Conservation (phyloP, 202 grass and related monocot genomes). For the Zoysia matrella region DNA sequence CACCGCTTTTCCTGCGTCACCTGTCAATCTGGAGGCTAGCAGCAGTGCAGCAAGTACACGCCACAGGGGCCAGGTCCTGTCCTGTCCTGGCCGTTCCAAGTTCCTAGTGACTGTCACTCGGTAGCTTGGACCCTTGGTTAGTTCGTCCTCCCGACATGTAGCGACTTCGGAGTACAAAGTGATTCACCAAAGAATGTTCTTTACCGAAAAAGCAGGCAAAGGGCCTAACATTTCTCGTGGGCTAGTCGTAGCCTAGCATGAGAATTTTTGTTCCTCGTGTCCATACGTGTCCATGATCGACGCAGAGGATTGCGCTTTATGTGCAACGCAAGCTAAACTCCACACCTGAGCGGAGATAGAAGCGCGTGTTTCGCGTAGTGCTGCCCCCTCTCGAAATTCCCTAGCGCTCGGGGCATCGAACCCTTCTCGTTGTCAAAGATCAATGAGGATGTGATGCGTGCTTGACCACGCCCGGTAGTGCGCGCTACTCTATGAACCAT, state of each 20-base stretch:
- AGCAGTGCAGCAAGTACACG: no score
- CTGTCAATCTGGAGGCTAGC: no score
- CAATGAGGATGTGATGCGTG: not conserved
- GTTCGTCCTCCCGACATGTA: not conserved
- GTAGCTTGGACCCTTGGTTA: not conserved
- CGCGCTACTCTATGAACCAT: not conserved
- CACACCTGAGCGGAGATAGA: not conserved
- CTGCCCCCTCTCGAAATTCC: constrained; percentile 15
- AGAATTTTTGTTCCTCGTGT: not conserved
- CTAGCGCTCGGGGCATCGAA: no score
- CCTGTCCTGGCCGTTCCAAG: not conserved
- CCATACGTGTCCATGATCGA: not conserved
- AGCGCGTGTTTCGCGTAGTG: constrained; percentile 27
- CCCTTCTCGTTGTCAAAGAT: not conserved
- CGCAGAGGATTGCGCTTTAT: not conserved
- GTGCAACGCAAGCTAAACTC: not conserved
- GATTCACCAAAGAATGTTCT: not conserved
- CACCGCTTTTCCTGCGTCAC: no score
- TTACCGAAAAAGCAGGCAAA: not conserved
- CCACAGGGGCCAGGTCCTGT: not conserved
- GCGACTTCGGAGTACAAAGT: not conserved
- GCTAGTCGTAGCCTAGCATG: not conserved
- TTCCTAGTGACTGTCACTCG: no score
- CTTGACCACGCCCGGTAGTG: not conserved
- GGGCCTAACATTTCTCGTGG: not conserved